phyloP scores from a whole-genome alignment of 441 rosid genomes.

The Biscutella auriculata region DNA sequence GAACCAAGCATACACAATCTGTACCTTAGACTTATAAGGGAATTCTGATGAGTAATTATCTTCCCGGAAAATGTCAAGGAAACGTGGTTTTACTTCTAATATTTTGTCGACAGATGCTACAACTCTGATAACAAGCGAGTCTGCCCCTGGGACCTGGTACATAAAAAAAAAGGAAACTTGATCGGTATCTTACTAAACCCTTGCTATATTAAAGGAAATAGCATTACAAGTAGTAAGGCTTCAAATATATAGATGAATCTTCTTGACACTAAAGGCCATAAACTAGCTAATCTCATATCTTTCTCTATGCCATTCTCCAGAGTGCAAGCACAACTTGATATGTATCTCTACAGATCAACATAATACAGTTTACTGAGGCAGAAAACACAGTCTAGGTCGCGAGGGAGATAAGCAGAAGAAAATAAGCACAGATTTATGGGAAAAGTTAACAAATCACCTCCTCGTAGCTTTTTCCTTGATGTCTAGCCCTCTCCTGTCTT shows the following conservation, averaged over 20 bases:
- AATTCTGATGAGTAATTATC: constrained; percentile 83
- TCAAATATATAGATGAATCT: neutral
- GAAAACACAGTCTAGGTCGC: no score
- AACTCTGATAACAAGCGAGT: constrained; percentile 86
- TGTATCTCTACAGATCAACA: neutral
- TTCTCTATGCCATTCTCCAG: neutral
- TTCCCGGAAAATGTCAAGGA: constrained; percentile 83
- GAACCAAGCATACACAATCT: no score
- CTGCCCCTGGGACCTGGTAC: constrained; percentile 89
- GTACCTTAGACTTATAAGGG: constrained; percentile 91
- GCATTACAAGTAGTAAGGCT: neutral
- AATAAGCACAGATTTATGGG: no score
- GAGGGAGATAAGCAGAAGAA: no score
- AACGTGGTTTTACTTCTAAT: constrained; percentile 89
- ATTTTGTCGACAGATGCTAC: constrained; percentile 98
- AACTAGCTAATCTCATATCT: constrained; percentile 5
- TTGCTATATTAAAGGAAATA: neutral
- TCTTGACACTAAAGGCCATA: neutral
- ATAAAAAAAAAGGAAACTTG: constrained; percentile 12
- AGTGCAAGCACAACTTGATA: neutral
- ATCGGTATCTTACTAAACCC: neutral
- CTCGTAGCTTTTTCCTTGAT: constrained; percentile 66
- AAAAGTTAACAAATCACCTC: constrained; percentile 52
- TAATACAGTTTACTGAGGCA: neutral
- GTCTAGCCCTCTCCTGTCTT: constrained; percentile 64